A percentile compares a stretch with the other conserved stretches of the same genome.
These are phyloP conservation scores for Castanospermum australe DNA, from an alignment of 306 rosid species.

Conservation along the genomic window DNA sequence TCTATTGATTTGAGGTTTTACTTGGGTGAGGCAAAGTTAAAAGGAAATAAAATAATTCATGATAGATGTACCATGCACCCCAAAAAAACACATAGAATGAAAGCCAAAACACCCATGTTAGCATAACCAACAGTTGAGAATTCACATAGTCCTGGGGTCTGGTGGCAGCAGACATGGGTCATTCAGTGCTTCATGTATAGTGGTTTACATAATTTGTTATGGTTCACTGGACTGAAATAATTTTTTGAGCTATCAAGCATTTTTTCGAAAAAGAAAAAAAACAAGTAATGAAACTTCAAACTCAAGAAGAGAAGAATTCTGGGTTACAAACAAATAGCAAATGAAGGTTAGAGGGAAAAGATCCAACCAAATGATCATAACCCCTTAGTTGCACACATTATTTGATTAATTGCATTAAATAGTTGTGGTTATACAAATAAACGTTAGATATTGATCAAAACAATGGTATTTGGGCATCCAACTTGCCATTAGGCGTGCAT, in stretches of 20 bases:
- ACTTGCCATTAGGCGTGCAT: neutral
- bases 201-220: no score
- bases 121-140: no score
- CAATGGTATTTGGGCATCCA: neutral
- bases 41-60: neutral
- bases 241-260: no score
- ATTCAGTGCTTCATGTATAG: no score
- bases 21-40: neutral
- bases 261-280: neutral
- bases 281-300: neutral
- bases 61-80: no score
- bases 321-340: neutral
- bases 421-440: neutral
- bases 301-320: neutral
- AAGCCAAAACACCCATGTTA: no score
- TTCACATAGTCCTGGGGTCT: no score
- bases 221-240: no score
- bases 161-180: no score
- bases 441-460: neutral
- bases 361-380: no score
- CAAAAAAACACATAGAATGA: no score
- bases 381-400: neutral
- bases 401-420: neutral
- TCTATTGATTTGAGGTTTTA: neutral
- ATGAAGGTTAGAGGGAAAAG: no score